These are phyloP conservation scores for Sinapis alba DNA, from an alignment of 441 rosid genomes.

Conservation along the genomic window DNA sequence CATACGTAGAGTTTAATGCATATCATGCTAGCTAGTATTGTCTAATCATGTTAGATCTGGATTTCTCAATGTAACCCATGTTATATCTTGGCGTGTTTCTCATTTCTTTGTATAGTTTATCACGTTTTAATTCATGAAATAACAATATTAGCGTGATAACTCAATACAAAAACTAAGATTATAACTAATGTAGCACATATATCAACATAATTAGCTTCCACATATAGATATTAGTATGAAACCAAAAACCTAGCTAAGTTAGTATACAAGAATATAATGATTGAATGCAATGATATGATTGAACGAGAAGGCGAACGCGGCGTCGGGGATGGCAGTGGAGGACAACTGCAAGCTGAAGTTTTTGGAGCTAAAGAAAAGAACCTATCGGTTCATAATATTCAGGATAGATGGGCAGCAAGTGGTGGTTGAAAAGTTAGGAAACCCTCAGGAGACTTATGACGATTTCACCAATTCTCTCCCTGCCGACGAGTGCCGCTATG, in stretches of 20 bases:
- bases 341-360: slow-evolving; percentile 75
- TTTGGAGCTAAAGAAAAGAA: slow-evolving; percentile 69
- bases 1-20: not conserved
- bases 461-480: slow-evolving; percentile 60
- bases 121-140: not conserved
- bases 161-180: not conserved
- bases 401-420: slow-evolving; percentile 65
- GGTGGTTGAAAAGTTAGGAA: slow-evolving; percentile 66
- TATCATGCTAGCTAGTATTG: not conserved
- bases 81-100: not conserved
- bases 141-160: not conserved
- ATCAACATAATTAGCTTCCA: not conserved
- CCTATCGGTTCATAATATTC: slow-evolving; percentile 61
- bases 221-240: not conserved
- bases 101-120: not conserved
- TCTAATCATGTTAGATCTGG: not conserved
- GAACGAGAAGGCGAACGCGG: slow-evolving; percentile 59
- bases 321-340: slow-evolving; percentile 77
- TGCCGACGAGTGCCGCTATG: slow-evolving; percentile 65
- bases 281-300: not conserved
- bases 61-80: not conserved
- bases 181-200: not conserved
- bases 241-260: not conserved
- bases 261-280: not conserved
- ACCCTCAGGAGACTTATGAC: slow-evolving; percentile 52